Conservation (phyloP, 352 stramenopile genomes). For the Phytophthora litchii region DNA sequence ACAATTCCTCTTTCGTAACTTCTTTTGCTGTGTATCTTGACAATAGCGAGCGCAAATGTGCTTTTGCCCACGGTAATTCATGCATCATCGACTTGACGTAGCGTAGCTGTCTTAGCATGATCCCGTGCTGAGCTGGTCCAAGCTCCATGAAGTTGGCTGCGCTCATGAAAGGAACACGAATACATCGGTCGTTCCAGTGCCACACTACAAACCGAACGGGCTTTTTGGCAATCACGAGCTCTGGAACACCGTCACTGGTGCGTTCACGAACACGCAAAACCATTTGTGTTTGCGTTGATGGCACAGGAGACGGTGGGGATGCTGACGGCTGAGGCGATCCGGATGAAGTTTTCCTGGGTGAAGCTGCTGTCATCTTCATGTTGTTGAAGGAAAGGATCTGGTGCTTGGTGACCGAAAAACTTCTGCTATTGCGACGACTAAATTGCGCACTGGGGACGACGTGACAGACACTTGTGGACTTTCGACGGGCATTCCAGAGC, state of each 20-base stretch:
- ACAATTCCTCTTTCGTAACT: conserved; percentile 75
- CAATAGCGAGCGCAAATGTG: conserved; percentile 65
- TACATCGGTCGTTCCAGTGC: conserved; percentile 67
- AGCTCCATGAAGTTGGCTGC: conserved; percentile 50
- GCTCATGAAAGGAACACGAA: conserved; percentile 51
- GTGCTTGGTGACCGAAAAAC: conserved; percentile 31
- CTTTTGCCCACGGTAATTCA: conserved; percentile 83
- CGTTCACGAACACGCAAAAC: conserved; percentile 61
- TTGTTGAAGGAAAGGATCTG: conserved; percentile 24
- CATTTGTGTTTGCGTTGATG: conserved; percentile 48
- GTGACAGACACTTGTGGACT: conserved; percentile 60
- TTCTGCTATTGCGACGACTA: conserved; percentile 26
- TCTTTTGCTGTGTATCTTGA: conserved; percentile 78
- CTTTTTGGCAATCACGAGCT: conserved; percentile 72
- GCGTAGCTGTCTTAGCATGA: conserved; percentile 84
- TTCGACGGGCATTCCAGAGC: conserved; percentile 48
- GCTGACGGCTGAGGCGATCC: conserved; percentile 6
- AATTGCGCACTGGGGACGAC: background rate
- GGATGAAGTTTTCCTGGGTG: conserved; percentile 11
- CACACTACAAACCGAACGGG: conserved; percentile 54
- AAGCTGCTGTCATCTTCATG: conserved; percentile 20
- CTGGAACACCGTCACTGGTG: conserved; percentile 48
- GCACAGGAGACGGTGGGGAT: conserved; percentile 20
- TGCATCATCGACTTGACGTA: conserved; percentile 87
- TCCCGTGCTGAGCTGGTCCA: conserved; percentile 72